phyloP scores from a whole-genome alignment of 192 early-diverging fungal genomes.

The Obelidium mucronatum region DNA sequence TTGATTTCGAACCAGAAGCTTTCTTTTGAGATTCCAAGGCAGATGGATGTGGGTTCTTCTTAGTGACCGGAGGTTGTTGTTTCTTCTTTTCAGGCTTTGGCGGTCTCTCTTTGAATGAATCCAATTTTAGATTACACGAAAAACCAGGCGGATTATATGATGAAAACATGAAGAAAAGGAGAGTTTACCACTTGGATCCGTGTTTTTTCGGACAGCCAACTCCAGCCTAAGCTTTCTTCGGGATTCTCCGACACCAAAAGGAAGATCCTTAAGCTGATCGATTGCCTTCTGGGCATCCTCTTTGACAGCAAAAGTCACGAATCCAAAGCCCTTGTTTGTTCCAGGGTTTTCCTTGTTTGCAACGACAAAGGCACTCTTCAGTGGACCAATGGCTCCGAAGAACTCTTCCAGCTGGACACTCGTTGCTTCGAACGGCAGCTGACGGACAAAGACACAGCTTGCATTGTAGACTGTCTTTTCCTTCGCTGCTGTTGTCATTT shows the following conservation, averaged over 20 bases:
- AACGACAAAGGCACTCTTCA: constrained; percentile 91
- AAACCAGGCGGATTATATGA: too few relatives aligned
- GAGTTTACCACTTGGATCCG: constrained; percentile 13
- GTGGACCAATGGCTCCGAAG: constrained; percentile 88
- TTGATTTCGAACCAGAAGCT: too few relatives aligned
- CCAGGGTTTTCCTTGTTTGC: constrained; percentile 59
- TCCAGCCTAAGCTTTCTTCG: constrained; percentile 77
- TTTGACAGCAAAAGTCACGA: constrained; percentile 83
- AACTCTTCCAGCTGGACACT: constrained; percentile 83
- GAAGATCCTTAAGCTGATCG: constrained; percentile 72
- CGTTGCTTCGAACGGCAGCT: constrained; percentile 84
- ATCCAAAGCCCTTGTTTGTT: constrained; percentile 89
- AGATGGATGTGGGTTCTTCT: constrained; percentile 48
- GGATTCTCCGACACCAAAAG: constrained; percentile 80
- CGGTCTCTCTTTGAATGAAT: not conserved
- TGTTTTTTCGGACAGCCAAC: constrained; percentile 71
- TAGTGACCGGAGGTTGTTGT: constrained; percentile 42
- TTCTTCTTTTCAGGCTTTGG: not conserved
- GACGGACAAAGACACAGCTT: constrained; percentile 79
- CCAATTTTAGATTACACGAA: not conserved
- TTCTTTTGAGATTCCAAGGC: too few relatives aligned
- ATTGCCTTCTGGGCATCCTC: constrained; percentile 85
- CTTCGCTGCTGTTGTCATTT: not conserved
- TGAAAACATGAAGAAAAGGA: too few relatives aligned
- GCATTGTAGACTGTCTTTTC: not conserved